Percentiles rank a stretch among this genome's conserved stretches.
Evolutionary conservation across 1,284 basidiomycete genomes (phyloP).

Genomic region (Naganishia sp.): DNA sequence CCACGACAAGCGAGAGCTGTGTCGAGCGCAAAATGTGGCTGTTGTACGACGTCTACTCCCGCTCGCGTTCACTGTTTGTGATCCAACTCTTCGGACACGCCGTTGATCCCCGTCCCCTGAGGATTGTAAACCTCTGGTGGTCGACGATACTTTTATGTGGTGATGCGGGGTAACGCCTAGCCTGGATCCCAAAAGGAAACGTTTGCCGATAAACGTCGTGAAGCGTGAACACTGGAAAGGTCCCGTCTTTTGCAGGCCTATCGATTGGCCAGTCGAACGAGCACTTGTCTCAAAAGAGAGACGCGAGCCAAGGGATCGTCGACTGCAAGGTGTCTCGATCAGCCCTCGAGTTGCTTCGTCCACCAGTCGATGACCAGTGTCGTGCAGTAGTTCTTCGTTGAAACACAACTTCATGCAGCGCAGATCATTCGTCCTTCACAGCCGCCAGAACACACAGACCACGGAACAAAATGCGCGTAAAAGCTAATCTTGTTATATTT

Average conservation of each 20-base stretch:
- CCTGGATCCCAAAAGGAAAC: too few species aligned
- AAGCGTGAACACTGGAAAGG: too few species aligned
- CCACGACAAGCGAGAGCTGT: neutral
- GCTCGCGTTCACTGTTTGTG: neutral
- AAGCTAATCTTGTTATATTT: slow-evolving; percentile 11
- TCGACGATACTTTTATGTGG: too few species aligned
- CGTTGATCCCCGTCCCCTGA: too few species aligned
- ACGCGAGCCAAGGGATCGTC: slow-evolving; percentile 12
- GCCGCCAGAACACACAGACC: neutral
- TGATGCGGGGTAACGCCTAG: too few species aligned
- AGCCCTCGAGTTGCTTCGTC: neutral
- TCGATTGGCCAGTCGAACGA: neutral
- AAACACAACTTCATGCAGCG: too few species aligned
- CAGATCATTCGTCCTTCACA: neutral
- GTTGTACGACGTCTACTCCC: neutral
- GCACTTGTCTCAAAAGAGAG: slow-evolving; percentile 18
- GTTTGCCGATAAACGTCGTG: too few species aligned
- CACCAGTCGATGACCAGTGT: too few species aligned
- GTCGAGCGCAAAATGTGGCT: neutral
- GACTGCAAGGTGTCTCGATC: neutral
- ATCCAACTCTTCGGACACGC: too few species aligned
- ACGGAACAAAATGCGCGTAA: neutral
- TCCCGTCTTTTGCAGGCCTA: neutral
- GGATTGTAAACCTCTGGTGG: neutral
- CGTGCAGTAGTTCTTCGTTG: too few species aligned